phyloP scores from a whole-genome alignment of 192 early-diverging fungal species.

The Coemansia sp. region DNA sequence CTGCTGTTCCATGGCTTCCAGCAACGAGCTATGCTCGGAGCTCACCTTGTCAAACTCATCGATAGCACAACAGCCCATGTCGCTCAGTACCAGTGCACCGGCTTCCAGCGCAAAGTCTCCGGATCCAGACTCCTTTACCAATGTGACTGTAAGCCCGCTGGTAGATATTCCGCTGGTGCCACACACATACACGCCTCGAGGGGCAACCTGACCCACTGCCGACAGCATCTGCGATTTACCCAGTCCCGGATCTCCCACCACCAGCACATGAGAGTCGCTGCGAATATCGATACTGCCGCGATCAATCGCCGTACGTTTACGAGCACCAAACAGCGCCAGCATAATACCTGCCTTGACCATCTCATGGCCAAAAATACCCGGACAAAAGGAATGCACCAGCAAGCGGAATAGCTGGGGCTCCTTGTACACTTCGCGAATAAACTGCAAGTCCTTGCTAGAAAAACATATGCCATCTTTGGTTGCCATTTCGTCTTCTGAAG shows the following conservation, averaged over 20 bases:
- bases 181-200: conserved; percentile 76
- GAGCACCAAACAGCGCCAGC: conserved; percentile 71
- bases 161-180: conserved; percentile 67
- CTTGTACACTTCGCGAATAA: conserved; percentile 63
- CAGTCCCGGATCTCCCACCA: conserved; percentile 84
- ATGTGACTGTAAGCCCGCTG: conserved; percentile 68
- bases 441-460: conserved; percentile 67
- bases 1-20: conserved; percentile 90
- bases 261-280: conserved; percentile 68
- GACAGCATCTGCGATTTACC: conserved; percentile 85
- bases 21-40: conserved; percentile 68
- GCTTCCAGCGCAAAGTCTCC: conserved; percentile 79
- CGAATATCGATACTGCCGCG: conserved; percentile 57
- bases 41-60: conserved; percentile 93
- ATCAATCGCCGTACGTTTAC: conserved; percentile 28
- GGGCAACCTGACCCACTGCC: conserved; percentile 76
- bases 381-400: conserved; percentile 77
- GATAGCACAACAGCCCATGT: conserved; percentile 85
- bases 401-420: conserved; percentile 65
- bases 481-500: conserved; percentile 41
- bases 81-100: conserved; percentile 80
- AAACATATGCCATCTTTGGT: conserved; percentile 70
- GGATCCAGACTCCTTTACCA: conserved; percentile 69
- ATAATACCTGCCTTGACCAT: conserved; percentile 82
- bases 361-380: conserved; percentile 79